These are phyloP conservation scores for Hemisphaericaspora nanyangensis DNA, from an alignment of 805 yeast species.

Conservation along the genomic window DNA sequence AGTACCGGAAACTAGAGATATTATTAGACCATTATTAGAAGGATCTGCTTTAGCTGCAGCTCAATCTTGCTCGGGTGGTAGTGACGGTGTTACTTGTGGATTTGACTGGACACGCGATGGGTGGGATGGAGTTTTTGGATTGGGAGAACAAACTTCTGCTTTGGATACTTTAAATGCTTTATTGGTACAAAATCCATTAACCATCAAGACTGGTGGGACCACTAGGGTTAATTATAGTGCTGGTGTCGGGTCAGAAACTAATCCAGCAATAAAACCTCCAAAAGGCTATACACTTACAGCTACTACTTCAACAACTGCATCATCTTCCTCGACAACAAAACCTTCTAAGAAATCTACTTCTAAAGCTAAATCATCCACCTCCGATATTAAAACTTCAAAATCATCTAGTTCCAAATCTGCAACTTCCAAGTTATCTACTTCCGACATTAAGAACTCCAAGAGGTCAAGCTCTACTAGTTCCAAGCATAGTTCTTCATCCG, in stretches of 20 bases:
- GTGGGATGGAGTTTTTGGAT: slow-evolving; percentile 69
- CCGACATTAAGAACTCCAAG: background rate
- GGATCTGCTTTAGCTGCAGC: slow-evolving; percentile 72
- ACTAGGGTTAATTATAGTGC: slow-evolving; percentile 34
- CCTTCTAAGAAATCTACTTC: background rate
- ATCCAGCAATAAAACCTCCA: background rate
- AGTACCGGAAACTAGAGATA: slow-evolving; percentile 45
- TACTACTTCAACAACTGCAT: background rate
- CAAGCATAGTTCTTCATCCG: no score
- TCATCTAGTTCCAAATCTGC: background rate
- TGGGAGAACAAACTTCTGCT: slow-evolving; percentile 84
- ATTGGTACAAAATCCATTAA: slow-evolving; percentile 28
- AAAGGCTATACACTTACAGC: background rate
- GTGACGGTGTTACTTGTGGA: slow-evolving; percentile 86
- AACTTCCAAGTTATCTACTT: background rate
- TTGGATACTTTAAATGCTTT: slow-evolving; percentile 53
- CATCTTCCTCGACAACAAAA: background rate
- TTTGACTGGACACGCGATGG: slow-evolving; percentile 56
- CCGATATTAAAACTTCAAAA: background rate
- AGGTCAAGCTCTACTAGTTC: no score
- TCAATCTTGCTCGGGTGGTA: slow-evolving; percentile 75
- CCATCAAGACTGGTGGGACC: slow-evolving; percentile 33
- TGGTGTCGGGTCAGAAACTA: slow-evolving; percentile 13
- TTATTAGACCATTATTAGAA: slow-evolving; percentile 38
- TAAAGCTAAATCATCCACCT: background rate